Evolutionary conservation across 2,329 filamentous ascomycete genomes (phyloP).

Genomic region (Fusarium sp.): DNA sequence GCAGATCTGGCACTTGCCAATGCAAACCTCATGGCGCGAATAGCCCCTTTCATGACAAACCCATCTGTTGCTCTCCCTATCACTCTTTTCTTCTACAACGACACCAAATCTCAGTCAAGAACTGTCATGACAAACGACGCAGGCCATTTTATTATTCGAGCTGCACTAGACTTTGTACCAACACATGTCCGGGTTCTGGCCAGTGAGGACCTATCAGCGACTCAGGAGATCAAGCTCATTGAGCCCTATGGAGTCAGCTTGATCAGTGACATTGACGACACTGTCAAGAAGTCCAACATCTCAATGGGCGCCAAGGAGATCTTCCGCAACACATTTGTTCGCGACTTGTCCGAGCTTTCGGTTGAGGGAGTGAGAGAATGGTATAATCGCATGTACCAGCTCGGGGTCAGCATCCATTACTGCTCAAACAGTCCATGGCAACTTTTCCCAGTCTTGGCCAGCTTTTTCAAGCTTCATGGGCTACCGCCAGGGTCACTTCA

Average conservation of each 20-base stretch:
- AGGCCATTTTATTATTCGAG: slow-evolving; percentile 86
- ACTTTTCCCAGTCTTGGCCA: slow-evolving; percentile 87
- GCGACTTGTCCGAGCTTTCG: slow-evolving; percentile 82
- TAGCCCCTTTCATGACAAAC: slow-evolving; percentile 90
- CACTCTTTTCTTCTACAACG: slow-evolving; percentile 95
- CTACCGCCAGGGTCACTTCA: slow-evolving; percentile 92
- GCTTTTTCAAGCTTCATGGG: slow-evolving; percentile 82
- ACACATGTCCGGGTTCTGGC: slow-evolving; percentile 90
- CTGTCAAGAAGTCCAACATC: slow-evolving; percentile 95
- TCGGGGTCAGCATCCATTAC: slow-evolving; percentile 93
- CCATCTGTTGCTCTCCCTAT: slow-evolving; percentile 82
- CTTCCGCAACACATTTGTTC: slow-evolving; percentile 94
- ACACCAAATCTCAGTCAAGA: slow-evolving; percentile 81
- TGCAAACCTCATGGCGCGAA: slow-evolving; percentile 84
- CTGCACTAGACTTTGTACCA: slow-evolving; percentile 87
- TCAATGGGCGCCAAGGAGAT: slow-evolving; percentile 88
- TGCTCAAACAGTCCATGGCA: slow-evolving; percentile 99
- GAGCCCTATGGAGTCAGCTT: slow-evolving; percentile 85
- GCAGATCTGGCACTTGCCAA: slow-evolving; percentile 85
- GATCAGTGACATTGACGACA: slow-evolving; percentile 98
- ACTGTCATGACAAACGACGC: slow-evolving; percentile 88
- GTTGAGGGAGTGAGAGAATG: slow-evolving; percentile 90
- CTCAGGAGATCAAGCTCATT: slow-evolving; percentile 80
- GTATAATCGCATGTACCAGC: slow-evolving; percentile 80
- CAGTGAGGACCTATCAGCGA: slow-evolving; percentile 84